Base-by-base conservation (phyloP, 306 rosid species). In the Purshia tridentata region DNA sequence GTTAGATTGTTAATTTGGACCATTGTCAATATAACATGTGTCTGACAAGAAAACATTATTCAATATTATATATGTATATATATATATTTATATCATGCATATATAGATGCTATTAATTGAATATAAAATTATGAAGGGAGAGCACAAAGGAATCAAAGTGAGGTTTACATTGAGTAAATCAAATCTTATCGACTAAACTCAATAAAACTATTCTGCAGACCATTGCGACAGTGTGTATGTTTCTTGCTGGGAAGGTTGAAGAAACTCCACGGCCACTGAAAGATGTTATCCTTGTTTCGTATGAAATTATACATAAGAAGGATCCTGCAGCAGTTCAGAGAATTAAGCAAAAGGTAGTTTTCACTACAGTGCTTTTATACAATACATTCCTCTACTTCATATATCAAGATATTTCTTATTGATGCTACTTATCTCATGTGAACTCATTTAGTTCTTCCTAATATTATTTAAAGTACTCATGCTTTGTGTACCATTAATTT, bases 161-260 rank as follows among this genome's bases (percentile, higher is more conserved):
- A 46, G 65, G 16, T 37, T 52, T 16, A 19, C 69, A 48, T 76
- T 70, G 75, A 56, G 40, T 18, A n/a, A 7, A 6, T 80, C 45
- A 45, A 67, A 18, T 4, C 70, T 78, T 50, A 22, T 78, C 75
- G 59, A 40, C 73, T 78, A 71, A 81, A 69, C 78, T 67, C 64
- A 16, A 65, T 74, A 70, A 39, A 68, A 74, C 57, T 84, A 84
- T 80, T 80, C 77, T 73, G 83, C 96, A 95, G 99, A 95, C 89
- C 67, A 86, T 95, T 69, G 98, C 99, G 69, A 95, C 99, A 19
- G 93, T 86, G 65, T 95, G 99, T 81, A 95, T 95, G 99, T 95
- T 95, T 86, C 97, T 95, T 71, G 98, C 99, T 65, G 99, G 99
- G 76, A 95, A 91, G 84, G 99, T 95, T 76, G 99, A 95, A 85